Conservation (phyloP, 176 grass and related monocot species). For the Neostapfia colusana region DNA sequence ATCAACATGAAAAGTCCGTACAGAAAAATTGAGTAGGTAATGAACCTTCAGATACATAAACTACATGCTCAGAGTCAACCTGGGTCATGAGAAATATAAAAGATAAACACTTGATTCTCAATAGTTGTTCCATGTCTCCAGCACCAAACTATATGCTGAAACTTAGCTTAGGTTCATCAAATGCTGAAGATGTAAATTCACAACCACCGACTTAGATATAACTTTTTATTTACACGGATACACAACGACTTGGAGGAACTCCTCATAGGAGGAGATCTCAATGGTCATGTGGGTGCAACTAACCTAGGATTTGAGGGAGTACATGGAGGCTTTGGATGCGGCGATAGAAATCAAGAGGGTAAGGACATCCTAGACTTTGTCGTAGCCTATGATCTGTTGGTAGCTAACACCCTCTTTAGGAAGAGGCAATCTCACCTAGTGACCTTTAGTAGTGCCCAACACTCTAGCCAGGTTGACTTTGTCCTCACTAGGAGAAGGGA, state of each 20-base stretch:
- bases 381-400: no score
- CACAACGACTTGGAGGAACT: background rate
- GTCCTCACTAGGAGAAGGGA: no score
- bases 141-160: background rate
- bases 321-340: no score
- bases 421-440: no score
- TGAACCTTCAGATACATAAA: background rate
- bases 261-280: no score
- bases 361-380: no score
- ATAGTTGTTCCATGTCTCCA: background rate
- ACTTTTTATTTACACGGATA: background rate
- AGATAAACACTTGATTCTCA: background rate
- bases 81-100: background rate
- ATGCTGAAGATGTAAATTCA: background rate
- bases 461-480: no score
- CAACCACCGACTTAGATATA: background rate
- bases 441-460: no score
- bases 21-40: background rate
- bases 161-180: background rate
- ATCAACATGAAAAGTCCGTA: background rate
- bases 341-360: no score
- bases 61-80: background rate
- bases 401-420: no score
- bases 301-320: no score
- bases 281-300: no score